Evolutionary conservation across 2,329 filamentous ascomycete species (phyloP).

Genomic region (Colletotrichum salicis): DNA sequence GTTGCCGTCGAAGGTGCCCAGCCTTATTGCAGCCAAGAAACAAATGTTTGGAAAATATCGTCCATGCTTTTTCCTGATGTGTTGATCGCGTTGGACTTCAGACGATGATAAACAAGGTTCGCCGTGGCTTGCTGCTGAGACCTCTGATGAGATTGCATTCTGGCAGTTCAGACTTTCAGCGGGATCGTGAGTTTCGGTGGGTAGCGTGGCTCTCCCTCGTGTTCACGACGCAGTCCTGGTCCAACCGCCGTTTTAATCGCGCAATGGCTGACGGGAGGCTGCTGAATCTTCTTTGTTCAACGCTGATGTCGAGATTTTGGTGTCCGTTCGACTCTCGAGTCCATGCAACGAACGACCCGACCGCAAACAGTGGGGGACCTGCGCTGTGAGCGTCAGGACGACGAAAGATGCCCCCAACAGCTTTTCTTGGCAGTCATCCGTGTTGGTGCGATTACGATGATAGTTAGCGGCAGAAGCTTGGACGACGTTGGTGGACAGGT

Average conservation of each 20-base stretch:
- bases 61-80: background rate
- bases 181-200: background rate
- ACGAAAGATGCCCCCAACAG: slow-evolving; percentile 10
- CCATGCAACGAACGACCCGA: slow-evolving; percentile 17
- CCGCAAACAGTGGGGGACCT: slow-evolving; percentile 11
- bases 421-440: background rate
- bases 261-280: background rate
- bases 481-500: slow-evolving; percentile 2
- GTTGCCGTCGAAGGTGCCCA: background rate
- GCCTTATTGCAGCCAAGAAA: background rate
- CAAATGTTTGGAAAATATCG: background rate
- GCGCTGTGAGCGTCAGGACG: background rate
- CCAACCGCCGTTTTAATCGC: background rate
- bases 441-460: slow-evolving; percentile 4
- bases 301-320: background rate
- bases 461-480: background rate
- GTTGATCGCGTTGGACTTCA: slow-evolving; percentile 3
- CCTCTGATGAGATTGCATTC: slow-evolving; percentile 5
- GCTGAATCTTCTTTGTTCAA: background rate
- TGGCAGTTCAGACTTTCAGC: background rate
- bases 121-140: slow-evolving; percentile 9
- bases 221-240: background rate
- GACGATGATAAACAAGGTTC: slow-evolving; percentile 8
- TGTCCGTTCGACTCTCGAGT: slow-evolving; percentile 12
- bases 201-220: slow-evolving; percentile 1